Evolutionary conservation across 805 yeast genomes (phyloP).

Genomic region (Metschnikowia proteae): DNA sequence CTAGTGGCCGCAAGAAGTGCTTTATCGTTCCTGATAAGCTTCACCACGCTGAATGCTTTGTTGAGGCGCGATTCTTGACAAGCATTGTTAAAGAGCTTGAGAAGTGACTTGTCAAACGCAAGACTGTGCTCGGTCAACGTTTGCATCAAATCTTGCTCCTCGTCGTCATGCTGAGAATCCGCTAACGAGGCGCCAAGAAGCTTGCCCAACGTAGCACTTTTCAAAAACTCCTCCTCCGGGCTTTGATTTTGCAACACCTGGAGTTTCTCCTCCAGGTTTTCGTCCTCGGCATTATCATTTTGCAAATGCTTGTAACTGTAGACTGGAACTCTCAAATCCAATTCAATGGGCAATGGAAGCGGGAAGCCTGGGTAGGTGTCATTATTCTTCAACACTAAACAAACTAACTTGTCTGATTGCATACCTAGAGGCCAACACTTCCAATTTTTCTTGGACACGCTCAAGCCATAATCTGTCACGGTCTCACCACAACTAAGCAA

Average conservation of each 20-base stretch:
- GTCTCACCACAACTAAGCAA: conserved; percentile 55
- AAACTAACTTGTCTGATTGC: conserved; percentile 62
- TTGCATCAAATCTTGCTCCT: conserved; percentile 43
- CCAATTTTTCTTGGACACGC: conserved; percentile 48
- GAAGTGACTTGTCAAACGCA: conserved; percentile 69
- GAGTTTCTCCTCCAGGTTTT: conserved; percentile 22
- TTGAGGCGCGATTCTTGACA: conserved; percentile 63
- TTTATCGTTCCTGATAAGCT: conserved; percentile 67
- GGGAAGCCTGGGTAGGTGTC: conserved; percentile 75
- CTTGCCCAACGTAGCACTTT: conserved; percentile 59
- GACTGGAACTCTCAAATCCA: conserved; percentile 68
- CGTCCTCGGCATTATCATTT: conserved; percentile 21
- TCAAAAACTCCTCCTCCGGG: conserved; percentile 63
- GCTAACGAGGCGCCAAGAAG: conserved; percentile 51
- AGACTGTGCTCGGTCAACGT: conserved; percentile 50
- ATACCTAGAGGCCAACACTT: conserved; percentile 87
- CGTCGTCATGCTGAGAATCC: conserved; percentile 28
- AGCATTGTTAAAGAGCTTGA: conserved; percentile 68
- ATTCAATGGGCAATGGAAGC: conserved; percentile 75
- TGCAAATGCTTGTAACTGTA: conserved; percentile 22
- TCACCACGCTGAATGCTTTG: conserved; percentile 68
- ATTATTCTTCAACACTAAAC: conserved; percentile 68
- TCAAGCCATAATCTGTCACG: conserved; percentile 46
- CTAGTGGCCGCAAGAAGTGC: conserved; percentile 81
- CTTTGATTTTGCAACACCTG: conserved; percentile 24